Evolutionary conservation across 2,329 filamentous ascomycete genomes (phyloP), one percentile per base, ranked within the genome.

Genomic region (Botrytis hyacinthi): DNA sequence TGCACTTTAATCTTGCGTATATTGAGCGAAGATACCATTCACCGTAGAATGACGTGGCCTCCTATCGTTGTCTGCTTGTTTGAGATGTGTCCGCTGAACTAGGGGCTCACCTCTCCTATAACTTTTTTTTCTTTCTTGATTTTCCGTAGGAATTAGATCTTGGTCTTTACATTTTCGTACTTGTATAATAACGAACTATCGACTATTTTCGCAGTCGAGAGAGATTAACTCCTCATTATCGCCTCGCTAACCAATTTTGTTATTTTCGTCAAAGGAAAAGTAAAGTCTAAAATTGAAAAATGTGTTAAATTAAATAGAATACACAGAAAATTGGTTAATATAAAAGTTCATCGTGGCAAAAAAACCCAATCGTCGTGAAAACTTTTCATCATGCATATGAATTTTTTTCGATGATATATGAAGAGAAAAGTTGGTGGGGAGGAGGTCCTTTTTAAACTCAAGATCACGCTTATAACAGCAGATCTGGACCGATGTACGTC

Each of bases 251-350:
- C 57, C 20, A 35, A 14, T 35, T 14, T 26, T 5, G 4, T 35
- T 26, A 6, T 60, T 37, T 22, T 26, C 32, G 9, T 14, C 10
- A 9, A 26, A 26, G 1, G 3, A 37, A 60, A 10, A 22, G 22
- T 37, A 6, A 12, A 20, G 4, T 26, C 18, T 6, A 5, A 9
- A 35, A 37, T 6, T 14, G 9, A 32, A 37, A 6, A 51, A 3
- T 3, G 3, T 3, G 20, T 51, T 6, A n/a, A 14, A 14, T 51
- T 14, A n/a, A 10, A n/a, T 51, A 51, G 7, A 51, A 51, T 14
- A 0, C 2, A 5, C 46, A 10, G 0, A 2, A 48, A 26, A 48
- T 3, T 26, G 22, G 26, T 54, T 1, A n/a, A n/a, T 3, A 54
- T n/a, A 16, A 54, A 18, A 18, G 3, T 2, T 3, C 3, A n/a